Base-by-base conservation (phyloP, 1,284 basidiomycete species). In the Ceratobasidium sp. region DNA sequence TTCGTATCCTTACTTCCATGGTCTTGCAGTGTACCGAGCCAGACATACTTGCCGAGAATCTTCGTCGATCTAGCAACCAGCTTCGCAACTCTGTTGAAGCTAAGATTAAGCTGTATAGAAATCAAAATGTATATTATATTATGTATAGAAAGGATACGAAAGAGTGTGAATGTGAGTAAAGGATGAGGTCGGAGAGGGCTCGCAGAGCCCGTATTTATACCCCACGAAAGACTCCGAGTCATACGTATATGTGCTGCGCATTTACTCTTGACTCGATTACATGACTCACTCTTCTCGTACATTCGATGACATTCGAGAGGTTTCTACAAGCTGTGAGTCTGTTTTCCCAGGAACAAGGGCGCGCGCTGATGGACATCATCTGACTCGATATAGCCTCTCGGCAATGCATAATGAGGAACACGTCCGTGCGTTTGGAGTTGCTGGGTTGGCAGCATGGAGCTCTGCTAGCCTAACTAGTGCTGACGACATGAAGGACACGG, bases 1-100 rank as follows among this genome's bases (percentile, higher is more conserved):
- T 28, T 28, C 51, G 70, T 23, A 72, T 72, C 12, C 56, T 72
- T 1, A 60, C 70, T 1, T 72, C 70, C 1, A 70, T 70, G 68
- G 53, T 33, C 9, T n/a, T 55, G 49, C 68, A 70, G 23, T 70
- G 68, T 23, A n/a, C 40, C 4, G 42, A 72, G 15, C 23, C 55
- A 7, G n/a, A 23, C 20, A 42, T 13, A 3, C 70, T 72, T 23
- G 42, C 70, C 23, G 23, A 33, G 28, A 10, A 23, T 7, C 55
- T 67, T 28, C 46, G 51, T 15, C 1, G 3, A 33, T 20, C 42
- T 18, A 46, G 46, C 63, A 4, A 3, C 2, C 28, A 42, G 20
- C 15, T 12, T 15, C 9, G n/a, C 42, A 23, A 42, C 1, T 28
- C n/a, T 53, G 18, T n/a, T 23, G 46, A 1, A 15, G 20, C 33